Evolutionary conservation across 2,329 filamentous ascomycete species (phyloP).

Genomic region (Pseudogymnoascus sp.): DNA sequence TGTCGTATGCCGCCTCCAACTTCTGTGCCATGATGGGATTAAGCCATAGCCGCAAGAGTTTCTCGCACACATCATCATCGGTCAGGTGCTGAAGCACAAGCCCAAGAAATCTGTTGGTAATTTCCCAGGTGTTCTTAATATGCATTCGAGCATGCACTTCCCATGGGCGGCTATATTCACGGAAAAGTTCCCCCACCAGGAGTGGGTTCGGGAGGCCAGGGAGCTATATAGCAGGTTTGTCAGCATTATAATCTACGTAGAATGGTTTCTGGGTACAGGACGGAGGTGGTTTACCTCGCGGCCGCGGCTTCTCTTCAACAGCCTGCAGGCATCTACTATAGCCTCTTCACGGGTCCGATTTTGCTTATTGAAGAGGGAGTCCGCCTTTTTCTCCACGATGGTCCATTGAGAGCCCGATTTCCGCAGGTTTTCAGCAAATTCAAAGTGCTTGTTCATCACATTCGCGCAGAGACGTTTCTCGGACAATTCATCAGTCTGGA

Average conservation of each 20-base stretch:
- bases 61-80: neutral
- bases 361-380: neutral
- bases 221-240: neutral
- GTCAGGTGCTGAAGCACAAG: conserved; percentile 15
- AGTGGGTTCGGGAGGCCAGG: conserved; percentile 15
- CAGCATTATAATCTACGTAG: neutral
- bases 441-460: conserved; percentile 18
- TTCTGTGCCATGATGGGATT: conserved; percentile 13
- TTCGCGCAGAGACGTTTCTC: conserved; percentile 16
- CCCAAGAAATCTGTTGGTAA: conserved; percentile 13
- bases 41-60: conserved; percentile 14
- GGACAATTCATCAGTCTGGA: conserved; percentile 5
- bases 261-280: neutral
- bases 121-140: conserved; percentile 16
- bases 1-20: conserved; percentile 14
- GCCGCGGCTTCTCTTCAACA: conserved; percentile 18
- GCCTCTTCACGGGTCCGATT: conserved; percentile 15
- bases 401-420: conserved; percentile 13
- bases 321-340: conserved; percentile 14
- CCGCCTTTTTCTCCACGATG: conserved; percentile 4
- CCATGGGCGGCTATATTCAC: conserved; percentile 19
- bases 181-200: conserved; percentile 19
- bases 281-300: conserved; percentile 14
- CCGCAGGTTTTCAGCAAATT: conserved; percentile 13
- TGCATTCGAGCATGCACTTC: conserved; percentile 13